Conservation (phyloP, 2,329 filamentous ascomycete genomes). For the Coleophoma cylindrospora region DNA sequence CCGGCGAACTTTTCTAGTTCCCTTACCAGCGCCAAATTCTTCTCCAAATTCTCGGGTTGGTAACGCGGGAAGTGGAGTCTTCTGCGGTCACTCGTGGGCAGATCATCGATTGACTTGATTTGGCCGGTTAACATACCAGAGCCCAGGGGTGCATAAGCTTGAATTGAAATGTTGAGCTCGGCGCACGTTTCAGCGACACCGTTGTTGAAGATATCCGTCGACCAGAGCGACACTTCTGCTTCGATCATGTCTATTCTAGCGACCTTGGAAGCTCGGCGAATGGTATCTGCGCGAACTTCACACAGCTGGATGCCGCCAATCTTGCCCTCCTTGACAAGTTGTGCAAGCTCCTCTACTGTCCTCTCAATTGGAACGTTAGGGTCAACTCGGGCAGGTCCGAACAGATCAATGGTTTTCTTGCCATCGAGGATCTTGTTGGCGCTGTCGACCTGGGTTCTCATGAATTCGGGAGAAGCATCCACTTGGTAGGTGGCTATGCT, state of each 20-base stretch:
- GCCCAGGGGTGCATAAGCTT: slow-evolving; percentile 61
- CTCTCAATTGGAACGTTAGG: slow-evolving; percentile 33
- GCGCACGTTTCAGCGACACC: slow-evolving; percentile 41
- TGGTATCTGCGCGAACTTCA: slow-evolving; percentile 33
- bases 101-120: slow-evolving; percentile 43
- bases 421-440: slow-evolving; percentile 39
- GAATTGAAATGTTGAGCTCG: slow-evolving; percentile 56
- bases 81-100: slow-evolving; percentile 47
- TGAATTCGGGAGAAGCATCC: slow-evolving; percentile 44
- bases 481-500: slow-evolving; percentile 25
- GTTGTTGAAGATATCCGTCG: slow-evolving; percentile 26
- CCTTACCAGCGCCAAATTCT: slow-evolving; percentile 56
- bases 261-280: slow-evolving; percentile 31
- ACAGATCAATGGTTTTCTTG: slow-evolving; percentile 46
- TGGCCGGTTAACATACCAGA: slow-evolving; percentile 50
- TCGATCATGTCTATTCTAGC: slow-evolving; percentile 35
- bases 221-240: slow-evolving; percentile 36
- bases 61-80: slow-evolving; percentile 56
- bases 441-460: slow-evolving; percentile 52
- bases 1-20: slow-evolving; percentile 51
- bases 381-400: slow-evolving; percentile 45
- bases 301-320: slow-evolving; percentile 35
- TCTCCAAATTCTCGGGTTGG: slow-evolving; percentile 53
- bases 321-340: slow-evolving; percentile 32
- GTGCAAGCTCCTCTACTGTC: slow-evolving; percentile 13